Evolutionary conservation across 1,284 basidiomycete genomes (phyloP), one percentile per base, ranked within the genome.

Genomic region (Naganishia albida): DNA sequence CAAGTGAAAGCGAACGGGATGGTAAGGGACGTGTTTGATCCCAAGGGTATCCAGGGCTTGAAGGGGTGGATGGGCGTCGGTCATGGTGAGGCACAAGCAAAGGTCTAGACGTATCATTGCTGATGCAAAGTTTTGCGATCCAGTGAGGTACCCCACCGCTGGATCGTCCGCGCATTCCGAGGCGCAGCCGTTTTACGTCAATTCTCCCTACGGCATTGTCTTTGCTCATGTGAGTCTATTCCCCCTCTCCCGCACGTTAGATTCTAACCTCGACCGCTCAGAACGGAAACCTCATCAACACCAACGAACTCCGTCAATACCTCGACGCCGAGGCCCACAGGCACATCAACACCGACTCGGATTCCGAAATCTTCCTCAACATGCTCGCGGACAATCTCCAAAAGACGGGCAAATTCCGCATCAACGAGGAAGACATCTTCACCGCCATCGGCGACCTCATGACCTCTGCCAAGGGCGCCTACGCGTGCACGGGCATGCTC

Each of bases 1-100:
- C 96, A 99, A 79, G 93, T 91, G 84, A 99, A 99, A 81, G 92
- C 93, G n/a, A 99, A 99, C 78, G 96, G 96, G 49, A 99, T 99
- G 96, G 95, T 99, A 73, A 86, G 95, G 65, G 96, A 99, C 78
- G 90, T 99, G 68, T 95, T 99, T 79, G 93, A 97, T 78, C 83
- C 85, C 56, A 85, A 85, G 73, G 85, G 89, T 25, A 82, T 98
- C 64, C 84, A 86, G 51, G 87, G 86, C 69, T 81, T 99, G 69
- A 84, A 88, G 70, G 96, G 96, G 25, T 88, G 88, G 67, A 99
- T 99, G 96, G 96, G 96, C 68, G 87, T 99, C 66, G 96, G 96
- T 1, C 96, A 99, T 79, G 94, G 93, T 95, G 72, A 74, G 85
- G 76, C 39, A 1, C 12, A 25, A 40, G 20, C 15, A 13, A 75